Conservation (phyloP, 164 flowering plant genomes). For the Taxillus chinensis region DNA sequence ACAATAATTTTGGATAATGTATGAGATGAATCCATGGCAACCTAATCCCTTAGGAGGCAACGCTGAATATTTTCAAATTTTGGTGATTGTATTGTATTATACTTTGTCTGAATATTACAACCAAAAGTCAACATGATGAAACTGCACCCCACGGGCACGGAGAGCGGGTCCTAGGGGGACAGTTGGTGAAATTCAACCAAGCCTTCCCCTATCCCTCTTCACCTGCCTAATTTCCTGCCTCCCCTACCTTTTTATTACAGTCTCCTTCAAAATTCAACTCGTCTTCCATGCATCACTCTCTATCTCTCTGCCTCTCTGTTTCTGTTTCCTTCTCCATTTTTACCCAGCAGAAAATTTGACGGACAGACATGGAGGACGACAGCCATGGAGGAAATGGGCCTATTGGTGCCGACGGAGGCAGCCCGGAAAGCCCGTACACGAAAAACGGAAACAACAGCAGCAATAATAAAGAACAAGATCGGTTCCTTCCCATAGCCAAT, state of each 20-base stretch:
- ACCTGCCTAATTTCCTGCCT: slow-evolving; percentile 26
- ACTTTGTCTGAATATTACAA: no score
- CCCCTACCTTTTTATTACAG: slow-evolving; percentile 8
- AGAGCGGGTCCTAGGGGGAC: slow-evolving; percentile 27
- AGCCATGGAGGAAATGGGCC: slow-evolving; percentile 18
- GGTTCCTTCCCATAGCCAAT: slow-evolving; percentile 48
- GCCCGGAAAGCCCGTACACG: slow-evolving; percentile 24
- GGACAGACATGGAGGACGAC: slow-evolving; percentile 21
- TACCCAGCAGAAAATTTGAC: not conserved
- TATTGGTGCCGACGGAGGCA: slow-evolving; percentile 4
- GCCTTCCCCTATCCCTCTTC: slow-evolving; percentile 14
- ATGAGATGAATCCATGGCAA: no score
- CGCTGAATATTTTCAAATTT: no score
- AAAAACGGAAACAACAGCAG: slow-evolving; percentile 14
- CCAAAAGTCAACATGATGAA: no score
- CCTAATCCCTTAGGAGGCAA: no score
- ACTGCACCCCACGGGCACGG: slow-evolving; percentile 5
- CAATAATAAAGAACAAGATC: slow-evolving; percentile 34
- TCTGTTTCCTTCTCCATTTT: no score
- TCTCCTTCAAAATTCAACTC: not conserved
- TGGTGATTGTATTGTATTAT: no score
- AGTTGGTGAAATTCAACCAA: slow-evolving; percentile 9
- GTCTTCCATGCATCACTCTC: not conserved
- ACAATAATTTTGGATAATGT: no score
- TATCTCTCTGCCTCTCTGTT: no score